Evolutionary conservation across 2,329 filamentous ascomycete species (phyloP).

Genomic region (Ophiostoma novo-ulmi): DNA sequence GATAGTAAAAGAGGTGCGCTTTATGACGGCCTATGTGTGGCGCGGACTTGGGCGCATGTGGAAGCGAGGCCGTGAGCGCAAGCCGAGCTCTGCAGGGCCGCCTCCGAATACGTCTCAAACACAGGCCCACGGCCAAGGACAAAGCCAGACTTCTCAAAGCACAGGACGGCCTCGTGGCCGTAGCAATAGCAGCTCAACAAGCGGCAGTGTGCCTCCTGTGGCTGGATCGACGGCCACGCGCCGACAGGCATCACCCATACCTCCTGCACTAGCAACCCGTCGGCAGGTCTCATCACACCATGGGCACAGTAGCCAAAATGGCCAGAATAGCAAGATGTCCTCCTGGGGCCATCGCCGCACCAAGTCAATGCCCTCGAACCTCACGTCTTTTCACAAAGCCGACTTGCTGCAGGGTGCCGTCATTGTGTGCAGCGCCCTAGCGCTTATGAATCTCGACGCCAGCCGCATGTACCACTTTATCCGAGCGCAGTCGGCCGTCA

Average conservation of each 20-base stretch:
- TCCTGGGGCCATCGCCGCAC: conserved; percentile 52
- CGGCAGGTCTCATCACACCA: not conserved
- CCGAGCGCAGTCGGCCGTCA: conserved; percentile 91
- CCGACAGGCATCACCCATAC: conserved; percentile 3
- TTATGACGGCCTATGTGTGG: conserved; percentile 72
- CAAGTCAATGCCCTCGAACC: conserved; percentile 76
- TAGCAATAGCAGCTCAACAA: conserved; percentile 19
- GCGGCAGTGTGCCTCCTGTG: conserved; percentile 9
- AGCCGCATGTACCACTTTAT: conserved; percentile 98
- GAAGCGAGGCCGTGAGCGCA: conserved; percentile 48
- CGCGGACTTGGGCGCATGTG: conserved; percentile 74
- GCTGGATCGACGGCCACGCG: not conserved
- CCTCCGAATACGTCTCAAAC: conserved; percentile 23
- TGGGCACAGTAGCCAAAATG: not conserved
- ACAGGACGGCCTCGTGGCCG: conserved; percentile 14
- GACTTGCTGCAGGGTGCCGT: conserved; percentile 87
- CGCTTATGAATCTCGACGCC: conserved; percentile 87
- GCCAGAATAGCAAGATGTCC: not conserved
- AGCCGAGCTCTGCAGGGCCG: conserved; percentile 34
- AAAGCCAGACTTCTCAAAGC: not conserved
- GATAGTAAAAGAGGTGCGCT: conserved; percentile 64
- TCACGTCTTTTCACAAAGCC: conserved; percentile 87
- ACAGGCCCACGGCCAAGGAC: not conserved
- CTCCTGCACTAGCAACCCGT: not conserved
- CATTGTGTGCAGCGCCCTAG: conserved; percentile 77